Base-by-base conservation (phyloP, 1,284 basidiomycete species). In the Paramarasmius palmivorus region DNA sequence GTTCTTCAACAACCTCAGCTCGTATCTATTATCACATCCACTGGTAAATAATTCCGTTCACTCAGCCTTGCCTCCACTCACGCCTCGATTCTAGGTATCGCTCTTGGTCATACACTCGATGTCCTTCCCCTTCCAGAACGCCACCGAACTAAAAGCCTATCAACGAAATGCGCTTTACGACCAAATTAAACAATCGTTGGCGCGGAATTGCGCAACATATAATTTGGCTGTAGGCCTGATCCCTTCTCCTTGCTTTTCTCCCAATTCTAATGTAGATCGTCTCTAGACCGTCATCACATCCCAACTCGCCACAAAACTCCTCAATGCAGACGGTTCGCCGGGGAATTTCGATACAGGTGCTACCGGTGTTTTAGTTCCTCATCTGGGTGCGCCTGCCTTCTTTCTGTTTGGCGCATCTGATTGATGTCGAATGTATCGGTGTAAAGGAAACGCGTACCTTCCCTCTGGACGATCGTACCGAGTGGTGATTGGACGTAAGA, bases 101-200 rank as follows among this genome's bases (percentile, higher is more conserved):
- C 71, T 90, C 12, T 73, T 91, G 17, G 78, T 88, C 32, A 67
- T 90, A 39, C 83, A 80, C 63, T 86, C 84, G 0, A 72, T 90
- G 26, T 83, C 82, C 23, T 86, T 83, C 61, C 81, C 82, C 1
- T 85, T 88, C 58, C 86, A 88, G 66, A 64, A 69, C 14, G 63
- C 72, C 17, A 61, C 70, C 1, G 65, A 69, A 37, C 59, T 82
- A 23, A 65, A 66, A 7, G 66, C 61, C 2, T 62, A 69, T 12
- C 71, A 69, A 44, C 79, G 68, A 61, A 73, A 61, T 39, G 67
- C 69, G 9, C 63, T 84, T 23, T 65, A 87, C 7, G 78, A 81
- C 19, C 71, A 67, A 50, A 69, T 87, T 34, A 84, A 81, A 62
- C 74, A 79, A 60, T 65, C 63, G 25, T 73, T 91, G 25, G 69